Conservation (phyloP, 352 stramenopile genomes). For the Pythium chondricola region DNA sequence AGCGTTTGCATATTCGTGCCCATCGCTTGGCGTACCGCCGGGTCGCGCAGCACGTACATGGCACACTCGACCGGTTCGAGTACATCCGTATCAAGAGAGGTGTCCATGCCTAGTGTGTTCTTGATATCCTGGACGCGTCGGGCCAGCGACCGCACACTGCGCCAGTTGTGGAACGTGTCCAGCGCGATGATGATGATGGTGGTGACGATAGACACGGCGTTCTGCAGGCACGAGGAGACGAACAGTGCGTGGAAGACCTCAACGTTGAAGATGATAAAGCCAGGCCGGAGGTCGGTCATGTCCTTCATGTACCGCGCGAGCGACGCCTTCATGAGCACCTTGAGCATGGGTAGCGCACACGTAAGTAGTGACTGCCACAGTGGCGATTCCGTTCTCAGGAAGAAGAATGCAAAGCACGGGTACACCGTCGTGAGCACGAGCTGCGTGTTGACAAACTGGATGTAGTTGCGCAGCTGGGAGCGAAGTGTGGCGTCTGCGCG, state of each 20-base stretch:
- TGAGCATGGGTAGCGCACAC: constrained; percentile 26
- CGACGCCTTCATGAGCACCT: constrained; percentile 26
- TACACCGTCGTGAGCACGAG: constrained; percentile 3
- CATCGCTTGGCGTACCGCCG: not conserved
- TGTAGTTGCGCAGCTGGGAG: not conserved
- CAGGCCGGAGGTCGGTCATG: constrained; percentile 19
- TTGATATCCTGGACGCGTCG: not conserved
- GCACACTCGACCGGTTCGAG: not conserved
- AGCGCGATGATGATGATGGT: not conserved
- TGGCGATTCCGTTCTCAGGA: not conserved
- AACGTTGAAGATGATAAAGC: constrained; percentile 7
- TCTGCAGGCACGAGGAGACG: constrained; percentile 11
- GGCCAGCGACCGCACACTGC: not conserved
- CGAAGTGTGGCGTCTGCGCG: not conserved
- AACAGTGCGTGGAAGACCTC: constrained; percentile 18
- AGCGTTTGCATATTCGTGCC: not conserved
- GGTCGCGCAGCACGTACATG: not conserved
- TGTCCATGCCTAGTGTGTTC: not conserved
- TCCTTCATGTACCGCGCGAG: constrained; percentile 9
- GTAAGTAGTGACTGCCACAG: constrained; percentile 1
- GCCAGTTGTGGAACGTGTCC: not conserved
- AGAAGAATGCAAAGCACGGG: constrained; percentile 5
- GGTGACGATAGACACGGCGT: not conserved
- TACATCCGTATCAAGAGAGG: no score
- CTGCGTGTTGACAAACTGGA: not conserved